Percentiles rank a stretch among this genome's conserved stretches.
Evolutionary conservation across 192 early-diverging fungal genomes (phyloP).

Genomic region (Coemansia sp.): DNA sequence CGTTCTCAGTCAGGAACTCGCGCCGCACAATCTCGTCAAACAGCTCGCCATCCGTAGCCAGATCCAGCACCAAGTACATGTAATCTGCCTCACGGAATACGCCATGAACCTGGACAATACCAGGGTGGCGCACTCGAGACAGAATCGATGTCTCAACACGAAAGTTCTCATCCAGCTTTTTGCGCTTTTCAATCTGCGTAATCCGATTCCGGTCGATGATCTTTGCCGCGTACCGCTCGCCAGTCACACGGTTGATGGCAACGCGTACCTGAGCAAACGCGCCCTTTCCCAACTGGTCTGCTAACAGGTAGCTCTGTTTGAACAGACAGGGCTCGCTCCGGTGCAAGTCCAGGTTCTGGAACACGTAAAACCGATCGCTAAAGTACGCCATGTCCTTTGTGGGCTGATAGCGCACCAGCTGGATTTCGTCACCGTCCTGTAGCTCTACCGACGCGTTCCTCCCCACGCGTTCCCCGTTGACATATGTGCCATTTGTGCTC

Average conservation of each 20-base stretch:
- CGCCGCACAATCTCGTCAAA: conserved; percentile 88
- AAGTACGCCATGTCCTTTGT: conserved; percentile 45
- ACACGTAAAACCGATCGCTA: conserved; percentile 48
- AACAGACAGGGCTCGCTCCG: conserved; percentile 45
- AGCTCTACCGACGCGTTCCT: conserved; percentile 58
- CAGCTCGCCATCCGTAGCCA: conserved; percentile 83
- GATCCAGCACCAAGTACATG: conserved; percentile 56
- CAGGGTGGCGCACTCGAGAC: conserved; percentile 49
- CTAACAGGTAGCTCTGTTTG: conserved; percentile 47
- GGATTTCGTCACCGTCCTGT: conserved; percentile 62
- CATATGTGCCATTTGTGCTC: conserved; percentile 72
- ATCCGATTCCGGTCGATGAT: conserved; percentile 67
- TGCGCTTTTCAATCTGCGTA: conserved; percentile 33
- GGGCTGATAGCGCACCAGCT: conserved; percentile 57
- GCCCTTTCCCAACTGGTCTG: conserved; percentile 46
- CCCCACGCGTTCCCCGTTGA: conserved; percentile 61
- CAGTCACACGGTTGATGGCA: conserved; percentile 64
- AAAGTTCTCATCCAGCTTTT: conserved; percentile 51
- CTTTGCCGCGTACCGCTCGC: conserved; percentile 70
- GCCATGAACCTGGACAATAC: conserved; percentile 50
- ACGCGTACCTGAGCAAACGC: conserved; percentile 70
- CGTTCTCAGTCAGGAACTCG: conserved; percentile 71
- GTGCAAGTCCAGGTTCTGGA: conserved; percentile 47
- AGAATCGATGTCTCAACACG: conserved; percentile 51
- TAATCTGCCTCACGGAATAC: conserved; percentile 53